Base-by-base conservation (phyloP, 768 basidiomycete genomes). In the Sarcodon sp. region DNA sequence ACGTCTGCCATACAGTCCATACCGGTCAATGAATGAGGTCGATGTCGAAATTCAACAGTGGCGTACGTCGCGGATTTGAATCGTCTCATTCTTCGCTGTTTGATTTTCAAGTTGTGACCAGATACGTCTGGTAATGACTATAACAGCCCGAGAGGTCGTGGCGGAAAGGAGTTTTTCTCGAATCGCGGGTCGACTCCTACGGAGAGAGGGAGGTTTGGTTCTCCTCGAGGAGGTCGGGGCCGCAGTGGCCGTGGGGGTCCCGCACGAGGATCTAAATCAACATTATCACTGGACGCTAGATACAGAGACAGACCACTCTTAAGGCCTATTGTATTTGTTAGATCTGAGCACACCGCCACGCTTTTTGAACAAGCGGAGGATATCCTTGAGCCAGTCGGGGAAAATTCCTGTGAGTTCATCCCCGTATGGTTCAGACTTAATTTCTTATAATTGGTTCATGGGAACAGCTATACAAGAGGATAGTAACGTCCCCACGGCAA, bases 261-360 rank as follows among this genome's bases (percentile, higher is more conserved):
- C 1, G 33, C 45, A 9, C 61, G 61, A 34, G 67, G 62, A 54
- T 66, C 79, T 4, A 63, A 83, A 13, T 83, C 82, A 1, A 69
- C 66, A 18, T 55, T 80, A 38, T 64, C 84, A 7, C 69, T 74
- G 50, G 63, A 71, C 21, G 21, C 21, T 27, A 4, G 21, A 27
- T 4, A 27, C 21, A 27, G 21, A 27, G 73, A 77, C 35, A 65
- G 86, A 31, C 84, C 83, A 1, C 65, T 78, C 0, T 66, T 88
- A 13, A 67, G 68, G n/a, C 87, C 86, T 0, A 66, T 90, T 53
- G 63, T 64, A 10, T 89, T 90, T 53, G 83, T 89, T 10, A 77
- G 68, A 13, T 77, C 82, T 0, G 66, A 70, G 9, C 46, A 70
- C 38, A 76, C 73, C 1, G 64, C 73, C 47, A 61, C 72, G 57